These are phyloP conservation scores for Durusdinium trenchii DNA, from an alignment of 73 alveolate species.

Conservation along the genomic window DNA sequence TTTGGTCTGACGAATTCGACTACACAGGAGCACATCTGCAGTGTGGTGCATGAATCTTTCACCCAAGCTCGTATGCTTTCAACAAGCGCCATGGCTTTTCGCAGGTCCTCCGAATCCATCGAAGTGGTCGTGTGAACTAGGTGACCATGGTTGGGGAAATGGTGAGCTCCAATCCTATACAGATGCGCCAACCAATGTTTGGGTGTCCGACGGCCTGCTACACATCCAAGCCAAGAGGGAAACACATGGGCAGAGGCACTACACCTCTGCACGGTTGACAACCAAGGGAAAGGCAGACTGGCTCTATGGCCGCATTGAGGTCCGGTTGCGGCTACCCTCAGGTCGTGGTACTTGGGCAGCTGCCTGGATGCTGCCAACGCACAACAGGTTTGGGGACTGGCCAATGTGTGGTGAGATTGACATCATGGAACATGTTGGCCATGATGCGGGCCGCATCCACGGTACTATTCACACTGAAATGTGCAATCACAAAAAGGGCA, in stretches of 20 bases:
- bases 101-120: conserved; percentile 85
- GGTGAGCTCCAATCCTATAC: conserved; percentile 60
- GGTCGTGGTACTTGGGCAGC: conserved; percentile 95
- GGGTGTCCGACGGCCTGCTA: conserved; percentile 56
- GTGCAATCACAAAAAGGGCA: conserved; percentile 79
- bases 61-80: not conserved
- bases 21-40: conserved; percentile 49
- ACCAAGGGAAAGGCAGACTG: conserved; percentile 55
- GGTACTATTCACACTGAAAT: conserved; percentile 81
- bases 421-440: conserved; percentile 88
- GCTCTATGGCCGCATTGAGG: conserved; percentile 70
- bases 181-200: conserved; percentile 42
- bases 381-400: conserved; percentile 43
- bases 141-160: conserved; percentile 93
- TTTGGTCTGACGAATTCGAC: conserved; percentile 82
- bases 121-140: conserved; percentile 82
- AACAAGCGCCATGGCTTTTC: not conserved
- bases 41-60: not conserved
- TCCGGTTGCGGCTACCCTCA: conserved; percentile 45
- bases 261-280: conserved; percentile 64
- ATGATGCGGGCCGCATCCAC: conserved; percentile 70
- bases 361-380: conserved; percentile 79
- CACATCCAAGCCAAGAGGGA: conserved; percentile 51
- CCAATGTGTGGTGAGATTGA: conserved; percentile 90
- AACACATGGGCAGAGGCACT: conserved; percentile 16